phyloP scores from a whole-genome alignment of 148 eudicot genomes.

The Silene conica region DNA sequence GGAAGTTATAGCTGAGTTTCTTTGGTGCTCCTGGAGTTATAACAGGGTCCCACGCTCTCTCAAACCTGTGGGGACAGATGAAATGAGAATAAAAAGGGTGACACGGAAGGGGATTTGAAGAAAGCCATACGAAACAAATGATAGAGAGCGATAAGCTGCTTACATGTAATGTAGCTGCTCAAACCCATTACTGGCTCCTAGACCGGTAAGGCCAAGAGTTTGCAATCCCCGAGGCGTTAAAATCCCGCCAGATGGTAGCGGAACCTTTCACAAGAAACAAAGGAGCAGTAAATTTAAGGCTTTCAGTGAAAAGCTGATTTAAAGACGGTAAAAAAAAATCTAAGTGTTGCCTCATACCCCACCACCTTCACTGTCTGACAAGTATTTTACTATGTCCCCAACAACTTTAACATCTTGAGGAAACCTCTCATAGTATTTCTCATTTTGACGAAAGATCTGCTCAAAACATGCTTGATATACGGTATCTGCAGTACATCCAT shows the following conservation, averaged over 20 bases:
- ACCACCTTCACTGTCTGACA: constrained; percentile 70
- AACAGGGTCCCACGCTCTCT: constrained; percentile 92
- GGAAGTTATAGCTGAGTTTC: constrained; percentile 74
- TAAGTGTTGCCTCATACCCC: constrained; percentile 49
- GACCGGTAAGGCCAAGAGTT: constrained; percentile 77
- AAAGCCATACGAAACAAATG: constrained; percentile 1
- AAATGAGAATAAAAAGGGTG: neutral
- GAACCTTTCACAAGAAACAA: constrained; percentile 39
- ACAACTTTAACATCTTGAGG: constrained; percentile 81
- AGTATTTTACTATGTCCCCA: constrained; percentile 53
- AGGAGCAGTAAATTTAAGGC: neutral
- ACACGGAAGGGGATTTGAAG: neutral
- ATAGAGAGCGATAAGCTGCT: constrained; percentile 16
- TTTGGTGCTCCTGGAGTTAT: constrained; percentile 66
- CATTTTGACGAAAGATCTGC: constrained; percentile 59
- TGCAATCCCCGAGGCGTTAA: constrained; percentile 86
- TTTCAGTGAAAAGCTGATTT: neutral
- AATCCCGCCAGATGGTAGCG: constrained; percentile 90
- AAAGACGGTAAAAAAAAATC: neutral
- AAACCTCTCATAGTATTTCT: constrained; percentile 80
- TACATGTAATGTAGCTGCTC: constrained; percentile 91
- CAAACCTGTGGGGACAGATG: constrained; percentile 46
- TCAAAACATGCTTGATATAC: constrained; percentile 70
- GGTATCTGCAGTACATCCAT: constrained; percentile 75
- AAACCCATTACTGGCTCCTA: constrained; percentile 85